phyloP scores from a whole-genome alignment of 257 asterid species.

The Anisodus acutangulus region DNA sequence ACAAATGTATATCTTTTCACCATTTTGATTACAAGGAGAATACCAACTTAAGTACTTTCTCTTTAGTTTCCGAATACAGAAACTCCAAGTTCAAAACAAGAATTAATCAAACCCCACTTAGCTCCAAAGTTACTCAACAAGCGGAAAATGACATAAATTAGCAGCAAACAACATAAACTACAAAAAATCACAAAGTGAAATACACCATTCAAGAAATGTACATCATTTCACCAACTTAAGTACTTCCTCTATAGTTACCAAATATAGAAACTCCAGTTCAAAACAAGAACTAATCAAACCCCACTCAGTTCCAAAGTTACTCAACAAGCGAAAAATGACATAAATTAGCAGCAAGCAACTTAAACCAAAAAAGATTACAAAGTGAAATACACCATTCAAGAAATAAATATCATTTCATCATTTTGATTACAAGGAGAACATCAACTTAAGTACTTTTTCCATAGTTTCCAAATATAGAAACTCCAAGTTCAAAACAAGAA shows the following conservation, averaged over 20 bases:
- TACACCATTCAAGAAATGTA: too few species aligned
- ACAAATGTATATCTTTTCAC: neutral
- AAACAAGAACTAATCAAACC: neutral
- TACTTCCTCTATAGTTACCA: neutral
- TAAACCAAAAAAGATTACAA: neutral
- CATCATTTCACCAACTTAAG: neutral
- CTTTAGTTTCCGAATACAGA: too few species aligned
- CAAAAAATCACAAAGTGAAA: too few species aligned
- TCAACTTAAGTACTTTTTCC: too few species aligned
- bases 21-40: neutral
- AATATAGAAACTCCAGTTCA: neutral
- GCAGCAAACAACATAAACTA: too few species aligned
- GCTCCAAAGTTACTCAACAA: too few species aligned
- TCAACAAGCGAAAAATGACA: too few species aligned
- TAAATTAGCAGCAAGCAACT: neutral
- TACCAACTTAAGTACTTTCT: too few species aligned
- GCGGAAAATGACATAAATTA: too few species aligned
- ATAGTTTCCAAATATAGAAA: too few species aligned
- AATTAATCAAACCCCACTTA: neutral
- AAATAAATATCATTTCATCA: neutral
- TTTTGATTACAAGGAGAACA: neutral
- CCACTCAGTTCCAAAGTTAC: neutral
- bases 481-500: neutral
- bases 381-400: neutral
- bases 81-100: neutral